Percentiles rank a stretch among this genome's conserved stretches.
phyloP scores from a whole-genome alignment of 2,329 filamentous ascomycete genomes.

The Davidsoniella eucalypti region DNA sequence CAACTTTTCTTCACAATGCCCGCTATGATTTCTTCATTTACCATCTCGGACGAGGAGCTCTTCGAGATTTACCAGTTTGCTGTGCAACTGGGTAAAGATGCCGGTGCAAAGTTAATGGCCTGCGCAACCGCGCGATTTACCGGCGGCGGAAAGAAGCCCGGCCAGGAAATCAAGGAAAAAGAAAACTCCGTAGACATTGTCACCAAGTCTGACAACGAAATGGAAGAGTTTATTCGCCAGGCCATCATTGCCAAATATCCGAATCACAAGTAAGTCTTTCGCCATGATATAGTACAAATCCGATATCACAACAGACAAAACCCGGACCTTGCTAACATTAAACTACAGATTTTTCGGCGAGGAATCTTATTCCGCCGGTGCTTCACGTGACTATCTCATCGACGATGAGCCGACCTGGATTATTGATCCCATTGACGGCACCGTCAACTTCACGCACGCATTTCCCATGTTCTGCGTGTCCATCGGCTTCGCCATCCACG shows the following conservation, averaged over 20 bases:
- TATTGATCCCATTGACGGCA: conserved; percentile 63
- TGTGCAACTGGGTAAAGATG: conserved; percentile 51
- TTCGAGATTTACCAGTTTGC: conserved; percentile 42
- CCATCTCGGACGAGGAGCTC: conserved; percentile 1
- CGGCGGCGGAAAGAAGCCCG: conserved; percentile 17
- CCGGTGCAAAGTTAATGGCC: conserved; percentile 49
- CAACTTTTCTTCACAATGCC: not conserved
- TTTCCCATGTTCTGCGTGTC: conserved; percentile 72
- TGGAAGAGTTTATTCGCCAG: conserved; percentile 13
- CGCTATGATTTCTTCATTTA: not conserved
- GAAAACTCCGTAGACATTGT: conserved; percentile 63
- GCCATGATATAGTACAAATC: not conserved
- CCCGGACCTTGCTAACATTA: not conserved
- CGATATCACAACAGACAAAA: not conserved
- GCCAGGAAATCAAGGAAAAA: conserved; percentile 35
- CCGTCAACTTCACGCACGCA: conserved; percentile 66
- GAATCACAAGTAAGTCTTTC: conserved; percentile 39
- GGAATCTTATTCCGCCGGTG: conserved; percentile 55
- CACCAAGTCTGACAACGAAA: conserved; percentile 59
- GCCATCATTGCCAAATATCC: conserved; percentile 43
- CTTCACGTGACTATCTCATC: conserved; percentile 53
- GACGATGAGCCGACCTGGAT: conserved; percentile 51
- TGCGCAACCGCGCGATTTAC: conserved; percentile 39
- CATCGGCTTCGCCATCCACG: conserved; percentile 48
- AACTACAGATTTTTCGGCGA: conserved; percentile 53